phyloP scores from a whole-genome alignment of 306 rosid species.

The Styphnolobium japonicum region DNA sequence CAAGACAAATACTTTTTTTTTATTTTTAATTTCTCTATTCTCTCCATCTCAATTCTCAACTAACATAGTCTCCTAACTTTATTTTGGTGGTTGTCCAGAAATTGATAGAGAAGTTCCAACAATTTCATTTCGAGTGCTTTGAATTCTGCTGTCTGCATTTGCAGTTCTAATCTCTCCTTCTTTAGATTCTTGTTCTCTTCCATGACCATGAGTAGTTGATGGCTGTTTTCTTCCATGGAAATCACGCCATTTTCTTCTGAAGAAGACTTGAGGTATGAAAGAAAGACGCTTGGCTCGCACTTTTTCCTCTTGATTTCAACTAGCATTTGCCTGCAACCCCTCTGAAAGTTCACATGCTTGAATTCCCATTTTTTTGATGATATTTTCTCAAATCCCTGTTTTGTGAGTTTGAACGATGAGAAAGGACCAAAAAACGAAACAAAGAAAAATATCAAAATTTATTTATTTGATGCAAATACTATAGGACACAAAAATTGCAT shows the following conservation, averaged over 20 bases:
- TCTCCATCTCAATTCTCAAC: not conserved
- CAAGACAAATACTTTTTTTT: too few relatives aligned
- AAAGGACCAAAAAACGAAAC: not conserved
- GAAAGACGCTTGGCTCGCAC: constrained; percentile 83
- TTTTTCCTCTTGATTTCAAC: constrained; percentile 67
- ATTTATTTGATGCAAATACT: too few relatives aligned
- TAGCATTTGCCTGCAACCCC: constrained; percentile 52
- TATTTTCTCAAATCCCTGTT: constrained; percentile 78
- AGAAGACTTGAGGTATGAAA: constrained; percentile 64
- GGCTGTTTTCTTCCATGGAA: constrained; percentile 31
- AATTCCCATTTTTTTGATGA: constrained; percentile 85
- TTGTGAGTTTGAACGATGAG: not conserved
- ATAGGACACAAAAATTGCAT: too few relatives aligned
- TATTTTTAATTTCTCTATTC: too few relatives aligned
- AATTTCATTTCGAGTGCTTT: constrained; percentile 60
- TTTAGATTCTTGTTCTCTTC: constrained; percentile 72
- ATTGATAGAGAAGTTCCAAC: constrained; percentile 50
- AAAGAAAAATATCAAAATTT: too few relatives aligned
- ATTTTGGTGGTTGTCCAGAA: constrained; percentile 35
- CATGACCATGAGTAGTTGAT: constrained; percentile 39
- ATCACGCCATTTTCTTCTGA: constrained; percentile 40
- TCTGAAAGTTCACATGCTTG: constrained; percentile 80
- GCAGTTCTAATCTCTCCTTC: constrained; percentile 57
- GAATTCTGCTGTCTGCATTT: constrained; percentile 66
- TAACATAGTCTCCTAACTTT: constrained; percentile 35